Percentiles rank a stretch among this genome's conserved stretches.
Conservation (phyloP, 805 yeast genomes). For the Kodamaea leandrae region DNA sequence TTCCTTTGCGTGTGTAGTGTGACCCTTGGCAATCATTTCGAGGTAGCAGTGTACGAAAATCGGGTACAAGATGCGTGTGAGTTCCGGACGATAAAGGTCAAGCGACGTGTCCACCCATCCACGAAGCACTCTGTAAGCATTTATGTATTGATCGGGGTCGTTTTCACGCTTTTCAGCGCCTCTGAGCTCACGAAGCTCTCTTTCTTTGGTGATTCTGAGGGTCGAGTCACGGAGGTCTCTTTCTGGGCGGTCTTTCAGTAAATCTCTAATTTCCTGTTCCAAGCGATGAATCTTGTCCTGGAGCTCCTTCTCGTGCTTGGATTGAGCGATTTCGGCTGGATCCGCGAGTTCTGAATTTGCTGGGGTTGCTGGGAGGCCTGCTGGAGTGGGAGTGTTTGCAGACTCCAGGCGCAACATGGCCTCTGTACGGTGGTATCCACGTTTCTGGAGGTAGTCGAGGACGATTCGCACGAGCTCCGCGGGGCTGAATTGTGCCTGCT, state of each 20-base stretch:
- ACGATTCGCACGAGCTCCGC: slow-evolving; percentile 91
- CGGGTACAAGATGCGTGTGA: slow-evolving; percentile 82
- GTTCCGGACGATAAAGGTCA: slow-evolving; percentile 87
- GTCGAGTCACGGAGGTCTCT: slow-evolving; percentile 40
- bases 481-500: slow-evolving; percentile 58
- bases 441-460: slow-evolving; percentile 85
- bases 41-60: slow-evolving; percentile 87
- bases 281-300: slow-evolving; percentile 24
- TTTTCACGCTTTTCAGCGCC: slow-evolving; percentile 44
- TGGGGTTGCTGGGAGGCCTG: slow-evolving; percentile 50
- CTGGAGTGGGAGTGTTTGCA: slow-evolving; percentile 55
- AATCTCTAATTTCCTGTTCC: slow-evolving; percentile 35
- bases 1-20: slow-evolving; percentile 57
- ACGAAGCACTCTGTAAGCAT: slow-evolving; percentile 76
- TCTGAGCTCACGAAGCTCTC: slow-evolving; percentile 35
- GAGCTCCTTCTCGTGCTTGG: slow-evolving; percentile 26
- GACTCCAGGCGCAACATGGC: slow-evolving; percentile 89
- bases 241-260: slow-evolving; percentile 34
- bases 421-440: slow-evolving; percentile 93
- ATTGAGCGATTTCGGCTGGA: slow-evolving; percentile 28
- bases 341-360: slow-evolving; percentile 35
- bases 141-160: slow-evolving; percentile 69
- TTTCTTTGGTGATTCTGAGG: slow-evolving; percentile 35
- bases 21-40: slow-evolving; percentile 68
- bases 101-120: slow-evolving; percentile 90